Evolutionary conservation across 2,329 filamentous ascomycete species (phyloP).

Genomic region (Lomentospora prolificans): DNA sequence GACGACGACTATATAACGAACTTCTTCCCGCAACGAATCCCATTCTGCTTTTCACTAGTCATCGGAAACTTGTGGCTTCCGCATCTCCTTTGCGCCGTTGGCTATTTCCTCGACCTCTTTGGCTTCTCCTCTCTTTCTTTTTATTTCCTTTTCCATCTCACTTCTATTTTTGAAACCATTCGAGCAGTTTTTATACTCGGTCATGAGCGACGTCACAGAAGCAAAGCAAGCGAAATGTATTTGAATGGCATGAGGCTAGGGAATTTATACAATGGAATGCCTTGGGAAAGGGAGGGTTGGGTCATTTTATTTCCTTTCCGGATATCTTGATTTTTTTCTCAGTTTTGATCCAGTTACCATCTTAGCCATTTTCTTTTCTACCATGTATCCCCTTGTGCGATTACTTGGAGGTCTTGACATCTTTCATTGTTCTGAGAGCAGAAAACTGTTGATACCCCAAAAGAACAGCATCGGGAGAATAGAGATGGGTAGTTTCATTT

Average conservation of each 20-base stretch:
- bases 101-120: too few relatives aligned
- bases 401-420: conserved; percentile 10
- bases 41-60: conserved; percentile 12
- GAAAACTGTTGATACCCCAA: conserved; percentile 28
- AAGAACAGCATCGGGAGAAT: conserved; percentile 14
- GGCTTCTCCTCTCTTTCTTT: conserved; percentile 4
- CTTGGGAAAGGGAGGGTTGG: neutral
- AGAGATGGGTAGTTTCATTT: conserved; percentile 4
- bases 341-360: conserved; percentile 15
- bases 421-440: conserved; percentile 16
- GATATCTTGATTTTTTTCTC: conserved; percentile 15
- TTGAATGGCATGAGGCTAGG: neutral
- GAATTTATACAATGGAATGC: neutral
- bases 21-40: conserved; percentile 11
- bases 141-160: conserved; percentile 14
- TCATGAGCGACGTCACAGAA: neutral
- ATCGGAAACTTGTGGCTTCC: neutral
- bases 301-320: conserved; percentile 12
- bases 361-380: conserved; percentile 15
- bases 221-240: neutral
- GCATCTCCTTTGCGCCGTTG: neutral
- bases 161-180: conserved; percentile 16
- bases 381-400: conserved; percentile 10
- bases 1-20: conserved; percentile 7
- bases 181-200: conserved; percentile 12